Conservation (phyloP, 441 rosid species). For the Euphorbia celastroides region DNA sequence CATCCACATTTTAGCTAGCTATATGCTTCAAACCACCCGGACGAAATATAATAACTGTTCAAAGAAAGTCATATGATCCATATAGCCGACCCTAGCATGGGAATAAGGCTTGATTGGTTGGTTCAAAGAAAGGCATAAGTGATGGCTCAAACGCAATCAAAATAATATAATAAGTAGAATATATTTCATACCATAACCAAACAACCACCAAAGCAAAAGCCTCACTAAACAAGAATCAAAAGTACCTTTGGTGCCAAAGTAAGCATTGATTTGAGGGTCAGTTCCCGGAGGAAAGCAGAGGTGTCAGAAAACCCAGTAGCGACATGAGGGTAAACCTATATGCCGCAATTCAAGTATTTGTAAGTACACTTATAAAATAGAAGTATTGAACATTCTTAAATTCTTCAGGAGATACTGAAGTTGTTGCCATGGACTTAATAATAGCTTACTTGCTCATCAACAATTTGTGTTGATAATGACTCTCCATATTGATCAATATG, state of each 20-base stretch:
- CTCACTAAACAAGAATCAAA: neutral
- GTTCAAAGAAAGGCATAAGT: neutral
- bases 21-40: neutral
- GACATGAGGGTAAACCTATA: slow-evolving; percentile 86
- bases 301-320: slow-evolving; percentile 94
- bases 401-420: slow-evolving; percentile 2
- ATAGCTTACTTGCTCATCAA: slow-evolving; percentile 87
- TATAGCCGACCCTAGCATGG: too few species aligned
- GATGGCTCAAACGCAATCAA: neutral
- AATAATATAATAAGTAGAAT: neutral
- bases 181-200: neutral
- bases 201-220: neutral
- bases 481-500: slow-evolving; percentile 98
- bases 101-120: too few species aligned
- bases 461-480: slow-evolving; percentile 75
- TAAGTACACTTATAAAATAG: slow-evolving; percentile 1
- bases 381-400: slow-evolving; percentile 13
- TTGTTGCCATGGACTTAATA: slow-evolving; percentile 8
- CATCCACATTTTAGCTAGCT: neutral
- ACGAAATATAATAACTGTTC: too few species aligned
- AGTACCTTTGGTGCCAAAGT: slow-evolving; percentile 94
- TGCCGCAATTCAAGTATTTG: slow-evolving; percentile 12
- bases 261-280: slow-evolving; percentile 99
- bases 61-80: too few species aligned
- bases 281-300: slow-evolving; percentile 90